Base-by-base conservation (phyloP, 495 filamentous ascomycete genomes). In the Hyphodiscus hymeniophilus region DNA sequence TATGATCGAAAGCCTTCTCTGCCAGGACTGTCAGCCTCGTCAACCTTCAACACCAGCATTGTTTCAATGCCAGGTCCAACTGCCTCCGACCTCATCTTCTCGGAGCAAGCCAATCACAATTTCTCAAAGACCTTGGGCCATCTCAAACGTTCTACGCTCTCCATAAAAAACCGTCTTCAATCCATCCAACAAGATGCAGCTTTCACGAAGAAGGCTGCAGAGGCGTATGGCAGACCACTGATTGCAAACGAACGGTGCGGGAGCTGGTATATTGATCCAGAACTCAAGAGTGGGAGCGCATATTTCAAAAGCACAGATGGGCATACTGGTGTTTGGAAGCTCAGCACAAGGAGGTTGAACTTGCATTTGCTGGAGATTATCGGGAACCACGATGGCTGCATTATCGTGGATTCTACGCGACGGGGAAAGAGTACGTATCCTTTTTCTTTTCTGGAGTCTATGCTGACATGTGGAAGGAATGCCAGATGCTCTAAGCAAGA, bases 261-360 rank as follows among this genome's bases (percentile, higher is more conserved):
- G 1, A 89, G 87, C 60, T 98, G 92, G 92, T 98, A 98, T 63
- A 85, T 96, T 31, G 69, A 78, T 23, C 83, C 86, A 0, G 62
- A 63, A 16, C 54, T 48, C 10, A 89, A 89, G 60, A 65, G 65
- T 1, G 85, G 75, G 13, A 85, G 84, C 42, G 87, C 77, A 6
- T 97, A 97, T 66, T 98, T 96, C 67, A 98, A 98, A 72, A 94
- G 87, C 67, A 98, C 92, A 22, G 92, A 98, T 66, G 92, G 92
- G 2, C 92, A 98, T 68, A 76, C 74, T 0, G 85, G 87, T 16
- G 75, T 92, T 63, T 97, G 91, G 90, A 75, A 77, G 36, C 95
- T 96, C 60, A 94, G 82, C 66, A 73, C 77, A 23, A 73, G 91
- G 58, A 74, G 92, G 46, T 67, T 97, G 57, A 97, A 97, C 58